Evolutionary conservation across 2,329 filamentous ascomycete genomes (phyloP).

Genomic region (Arthrobotrys entomopaga): DNA sequence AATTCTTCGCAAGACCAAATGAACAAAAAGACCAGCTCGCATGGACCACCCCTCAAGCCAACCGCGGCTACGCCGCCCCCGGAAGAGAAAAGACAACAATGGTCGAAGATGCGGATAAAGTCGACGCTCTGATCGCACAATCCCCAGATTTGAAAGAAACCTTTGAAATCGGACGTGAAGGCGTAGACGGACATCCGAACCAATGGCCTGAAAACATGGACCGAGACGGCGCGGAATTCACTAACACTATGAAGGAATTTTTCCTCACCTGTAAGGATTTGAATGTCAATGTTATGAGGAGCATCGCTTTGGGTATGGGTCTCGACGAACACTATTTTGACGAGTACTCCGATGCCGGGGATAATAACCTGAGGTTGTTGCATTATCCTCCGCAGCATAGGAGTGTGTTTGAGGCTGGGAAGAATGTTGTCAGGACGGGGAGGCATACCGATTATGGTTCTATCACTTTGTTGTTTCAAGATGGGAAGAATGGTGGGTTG

Average conservation of each 20-base stretch:
- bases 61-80: conserved; percentile 76
- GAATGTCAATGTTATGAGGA: conserved; percentile 82
- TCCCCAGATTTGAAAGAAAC: conserved; percentile 72
- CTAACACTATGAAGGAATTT: conserved; percentile 77
- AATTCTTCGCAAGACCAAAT: conserved; percentile 74
- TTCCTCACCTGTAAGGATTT: conserved; percentile 77
- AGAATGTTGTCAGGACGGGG: conserved; percentile 78
- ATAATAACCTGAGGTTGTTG: conserved; percentile 77
- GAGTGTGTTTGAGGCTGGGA: conserved; percentile 73
- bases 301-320: conserved; percentile 83
- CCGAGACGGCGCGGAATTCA: conserved; percentile 70
- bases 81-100: conserved; percentile 78
- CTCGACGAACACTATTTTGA: conserved; percentile 80
- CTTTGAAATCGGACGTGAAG: conserved; percentile 73
- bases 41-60: conserved; percentile 78
- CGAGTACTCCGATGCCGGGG: conserved; percentile 73
- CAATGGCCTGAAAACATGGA: conserved; percentile 75
- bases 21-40: conserved; percentile 73
- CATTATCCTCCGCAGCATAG: conserved; percentile 78
- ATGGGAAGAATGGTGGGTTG: conserved; percentile 66
- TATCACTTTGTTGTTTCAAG: conserved; percentile 73
- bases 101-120: conserved; percentile 67
- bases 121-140: conserved; percentile 69
- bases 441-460: conserved; percentile 77
- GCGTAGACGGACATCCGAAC: conserved; percentile 71